phyloP scores from a whole-genome alignment of 768 basidiomycete species.

The Trichaptum fuscoviolaceum region DNA sequence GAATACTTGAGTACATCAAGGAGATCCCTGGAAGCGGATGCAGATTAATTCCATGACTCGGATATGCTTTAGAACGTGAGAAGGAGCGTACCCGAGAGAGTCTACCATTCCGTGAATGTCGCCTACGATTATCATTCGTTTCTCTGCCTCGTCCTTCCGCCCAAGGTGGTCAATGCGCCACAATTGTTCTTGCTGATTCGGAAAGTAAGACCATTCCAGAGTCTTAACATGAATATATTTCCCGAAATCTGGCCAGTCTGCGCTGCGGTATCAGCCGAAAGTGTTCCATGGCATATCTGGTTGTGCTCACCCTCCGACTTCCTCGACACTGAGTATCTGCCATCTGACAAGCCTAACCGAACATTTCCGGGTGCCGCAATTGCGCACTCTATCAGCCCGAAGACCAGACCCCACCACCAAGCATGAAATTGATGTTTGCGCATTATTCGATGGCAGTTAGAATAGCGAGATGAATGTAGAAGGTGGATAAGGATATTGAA shows the following conservation, averaged over 20 bases:
- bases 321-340: neutral
- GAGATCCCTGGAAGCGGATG: conserved; percentile 43
- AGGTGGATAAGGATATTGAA: neutral
- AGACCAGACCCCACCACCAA: neutral
- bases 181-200: conserved; percentile 22
- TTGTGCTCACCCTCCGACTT: neutral
- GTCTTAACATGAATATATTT: conserved; percentile 38
- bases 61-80: neutral
- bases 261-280: neutral
- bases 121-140: conserved; percentile 72
- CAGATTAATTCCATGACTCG: conserved; percentile 8
- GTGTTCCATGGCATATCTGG: neutral
- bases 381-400: neutral
- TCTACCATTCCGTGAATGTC: conserved; percentile 84
- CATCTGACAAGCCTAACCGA: neutral
- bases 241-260: conserved; percentile 53
- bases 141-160: conserved; percentile 40
- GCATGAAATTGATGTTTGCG: neutral
- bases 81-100: conserved; percentile 53
- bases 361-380: neutral
- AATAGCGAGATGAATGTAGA: neutral
- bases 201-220: conserved; percentile 45
- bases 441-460: neutral
- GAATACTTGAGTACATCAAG: conserved; percentile 58
- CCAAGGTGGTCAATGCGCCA: neutral